phyloP scores from a whole-genome alignment of 441 rosid species.

The Syzygium syzygioides region DNA sequence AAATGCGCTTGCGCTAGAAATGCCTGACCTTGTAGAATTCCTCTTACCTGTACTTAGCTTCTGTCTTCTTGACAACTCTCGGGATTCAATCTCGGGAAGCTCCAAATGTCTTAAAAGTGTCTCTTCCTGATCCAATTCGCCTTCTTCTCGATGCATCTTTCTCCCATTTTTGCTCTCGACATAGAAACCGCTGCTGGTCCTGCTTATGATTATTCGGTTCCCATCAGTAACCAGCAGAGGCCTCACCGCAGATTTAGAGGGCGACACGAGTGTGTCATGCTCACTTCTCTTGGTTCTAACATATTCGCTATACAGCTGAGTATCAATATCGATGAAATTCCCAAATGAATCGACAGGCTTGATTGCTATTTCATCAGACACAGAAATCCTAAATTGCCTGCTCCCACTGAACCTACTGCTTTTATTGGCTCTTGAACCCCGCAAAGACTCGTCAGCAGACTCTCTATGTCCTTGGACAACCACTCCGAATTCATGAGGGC shows the following conservation, averaged over 20 bases:
- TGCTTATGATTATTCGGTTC: slow-evolving; percentile 32
- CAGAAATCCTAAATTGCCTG: slow-evolving; percentile 24
- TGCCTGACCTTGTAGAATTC: not conserved
- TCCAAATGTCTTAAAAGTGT: not conserved
- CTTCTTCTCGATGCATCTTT: not conserved
- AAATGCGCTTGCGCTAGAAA: not conserved
- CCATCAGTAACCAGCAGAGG: slow-evolving; percentile 65
- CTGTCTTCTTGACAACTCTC: not conserved
- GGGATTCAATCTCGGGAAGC: not conserved
- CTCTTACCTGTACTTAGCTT: not conserved
- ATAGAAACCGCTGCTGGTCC: slow-evolving; percentile 1
- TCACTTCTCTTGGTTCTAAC: slow-evolving; percentile 39
- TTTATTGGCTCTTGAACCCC: not conserved
- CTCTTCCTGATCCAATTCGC: not conserved
- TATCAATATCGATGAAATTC: slow-evolving; percentile 29
- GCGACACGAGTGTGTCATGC: slow-evolving; percentile 32
- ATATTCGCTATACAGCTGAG: slow-evolving; percentile 43
- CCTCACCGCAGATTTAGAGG: slow-evolving; percentile 27
- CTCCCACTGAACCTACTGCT: slow-evolving; percentile 1
- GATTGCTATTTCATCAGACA: slow-evolving; percentile 14
- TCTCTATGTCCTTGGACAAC: not conserved
- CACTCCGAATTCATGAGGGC: not conserved
- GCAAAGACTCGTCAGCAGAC: not conserved
- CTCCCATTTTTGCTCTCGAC: not conserved
- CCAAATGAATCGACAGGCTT: slow-evolving; percentile 50